Percentiles rank a stretch among this genome's conserved stretches.
These are phyloP conservation scores for Torulaspora indica DNA, from an alignment of 805 yeast species.

Conservation along the genomic window DNA sequence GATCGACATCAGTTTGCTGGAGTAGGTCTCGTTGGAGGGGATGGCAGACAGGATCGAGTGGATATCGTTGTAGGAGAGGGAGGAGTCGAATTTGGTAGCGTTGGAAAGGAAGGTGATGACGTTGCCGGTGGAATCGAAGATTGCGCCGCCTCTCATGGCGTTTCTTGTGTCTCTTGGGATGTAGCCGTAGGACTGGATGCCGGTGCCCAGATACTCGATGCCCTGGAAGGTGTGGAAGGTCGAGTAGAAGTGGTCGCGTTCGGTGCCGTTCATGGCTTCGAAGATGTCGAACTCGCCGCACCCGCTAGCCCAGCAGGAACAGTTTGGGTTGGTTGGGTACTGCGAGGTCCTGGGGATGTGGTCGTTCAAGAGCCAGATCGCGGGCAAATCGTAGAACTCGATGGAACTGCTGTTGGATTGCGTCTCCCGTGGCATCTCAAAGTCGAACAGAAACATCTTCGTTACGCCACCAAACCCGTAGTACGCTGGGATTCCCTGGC, in stretches of 20 bases:
- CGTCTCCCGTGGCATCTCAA: slow-evolving; percentile 58
- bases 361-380: slow-evolving; percentile 71
- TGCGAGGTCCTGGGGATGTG: slow-evolving; percentile 72
- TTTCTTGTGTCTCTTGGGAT: slow-evolving; percentile 48
- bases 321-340: slow-evolving; percentile 52
- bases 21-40: slow-evolving; percentile 24
- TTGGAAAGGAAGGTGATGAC: slow-evolving; percentile 59
- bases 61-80: slow-evolving; percentile 44
- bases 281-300: slow-evolving; percentile 78
- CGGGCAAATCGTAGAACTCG: slow-evolving; percentile 56
- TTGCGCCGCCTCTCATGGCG: slow-evolving; percentile 67
- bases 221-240: slow-evolving; percentile 72
- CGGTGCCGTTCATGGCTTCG: slow-evolving; percentile 64
- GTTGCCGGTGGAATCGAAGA: slow-evolving; percentile 56
- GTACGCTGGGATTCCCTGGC: slow-evolving; percentile 68
- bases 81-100: slow-evolving; percentile 44
- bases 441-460: slow-evolving; percentile 70
- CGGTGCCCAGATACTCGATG: slow-evolving; percentile 54
- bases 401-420: slow-evolving; percentile 34
- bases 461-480: slow-evolving; percentile 65
- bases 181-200: slow-evolving; percentile 54
- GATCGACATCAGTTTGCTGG: slow-evolving; percentile 32
- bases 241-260: slow-evolving; percentile 51
- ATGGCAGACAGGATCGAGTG: slow-evolving; percentile 43
- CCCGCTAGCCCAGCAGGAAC: slow-evolving; percentile 75